Evolutionary conservation across 441 rosid genomes (phyloP).

Genomic region (Daphne laureola): DNA sequence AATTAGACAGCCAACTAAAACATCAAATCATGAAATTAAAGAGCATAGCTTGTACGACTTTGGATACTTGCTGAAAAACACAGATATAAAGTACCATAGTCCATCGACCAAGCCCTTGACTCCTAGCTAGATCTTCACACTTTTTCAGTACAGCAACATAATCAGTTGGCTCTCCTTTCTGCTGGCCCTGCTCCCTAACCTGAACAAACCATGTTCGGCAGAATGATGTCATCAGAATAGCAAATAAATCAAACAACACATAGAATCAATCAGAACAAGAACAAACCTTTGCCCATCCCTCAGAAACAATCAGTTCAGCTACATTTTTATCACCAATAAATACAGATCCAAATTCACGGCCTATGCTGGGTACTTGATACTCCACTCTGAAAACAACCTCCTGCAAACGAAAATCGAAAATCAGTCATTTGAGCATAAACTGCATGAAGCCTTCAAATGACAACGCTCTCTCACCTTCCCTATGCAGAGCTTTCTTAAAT

Average conservation of each 20-base stretch:
- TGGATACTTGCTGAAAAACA: too few relatives aligned
- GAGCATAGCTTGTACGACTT: too few relatives aligned
- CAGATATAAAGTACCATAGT: slow-evolving; percentile 50
- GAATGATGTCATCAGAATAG: slow-evolving; percentile 8
- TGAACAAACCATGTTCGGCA: slow-evolving; percentile 24
- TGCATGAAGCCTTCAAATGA: slow-evolving; percentile 14
- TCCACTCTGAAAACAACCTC: slow-evolving; percentile 87
- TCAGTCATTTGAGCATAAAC: background rate
- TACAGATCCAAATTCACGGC: slow-evolving; percentile 78
- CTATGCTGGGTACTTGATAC: slow-evolving; percentile 57
- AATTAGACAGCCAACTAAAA: too few relatives aligned
- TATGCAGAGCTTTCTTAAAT: slow-evolving; percentile 83
- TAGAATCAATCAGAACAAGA: slow-evolving; percentile 7
- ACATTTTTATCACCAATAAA: slow-evolving; percentile 71
- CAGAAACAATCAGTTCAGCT: slow-evolving; percentile 50
- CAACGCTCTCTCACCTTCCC: slow-evolving; percentile 59
- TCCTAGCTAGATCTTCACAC: slow-evolving; percentile 74
- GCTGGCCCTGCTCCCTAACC: slow-evolving; percentile 83
- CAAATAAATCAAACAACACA: background rate
- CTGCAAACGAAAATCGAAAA: slow-evolving; percentile 27
- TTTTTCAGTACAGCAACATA: slow-evolving; percentile 54
- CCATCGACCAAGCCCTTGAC: slow-evolving; percentile 78
- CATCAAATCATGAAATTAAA: too few relatives aligned
- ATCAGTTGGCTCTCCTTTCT: slow-evolving; percentile 85
- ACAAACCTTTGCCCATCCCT: slow-evolving; percentile 89